Percentiles rank a stretch among this genome's conserved stretches.
Evolutionary conservation across 73 alveolate species (phyloP).

Genomic region (Symbiodinium natans): DNA sequence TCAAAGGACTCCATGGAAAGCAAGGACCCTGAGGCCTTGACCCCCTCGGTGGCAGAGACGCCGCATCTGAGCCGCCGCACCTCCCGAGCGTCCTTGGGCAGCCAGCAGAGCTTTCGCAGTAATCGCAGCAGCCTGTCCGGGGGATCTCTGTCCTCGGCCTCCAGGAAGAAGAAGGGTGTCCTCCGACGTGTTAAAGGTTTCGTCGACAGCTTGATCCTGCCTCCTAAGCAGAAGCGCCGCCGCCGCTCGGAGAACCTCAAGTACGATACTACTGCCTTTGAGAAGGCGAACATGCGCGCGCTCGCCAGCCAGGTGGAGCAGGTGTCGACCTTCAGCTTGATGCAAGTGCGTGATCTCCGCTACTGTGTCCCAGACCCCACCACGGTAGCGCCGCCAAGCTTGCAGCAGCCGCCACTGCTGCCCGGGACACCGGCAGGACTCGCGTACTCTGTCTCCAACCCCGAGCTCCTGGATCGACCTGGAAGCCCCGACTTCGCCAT

Average conservation of each 20-base stretch:
- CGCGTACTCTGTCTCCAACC: not conserved
- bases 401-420: not conserved
- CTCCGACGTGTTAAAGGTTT: not conserved
- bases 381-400: not conserved
- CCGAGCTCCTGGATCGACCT: not conserved
- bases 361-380: constrained; percentile 7
- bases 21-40: not conserved
- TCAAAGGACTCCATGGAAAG: not conserved
- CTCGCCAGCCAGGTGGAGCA: not conserved
- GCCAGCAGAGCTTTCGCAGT: not conserved
- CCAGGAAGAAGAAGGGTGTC: not conserved
- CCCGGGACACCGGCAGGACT: not conserved
- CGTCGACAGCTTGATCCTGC: not conserved
- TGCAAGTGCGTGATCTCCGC: not conserved
- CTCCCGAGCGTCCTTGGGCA: too few species aligned
- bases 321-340: not conserved
- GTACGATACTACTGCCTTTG: constrained; percentile 9
- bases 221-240: not conserved
- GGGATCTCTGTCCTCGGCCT: not conserved
- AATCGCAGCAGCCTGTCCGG: not conserved
- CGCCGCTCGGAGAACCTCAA: constrained; percentile 14
- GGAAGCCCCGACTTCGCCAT: not conserved
- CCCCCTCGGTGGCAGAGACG: too few species aligned
- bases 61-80: too few species aligned
- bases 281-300: constrained; percentile 7